Percentiles rank a stretch among this genome's conserved stretches.
phyloP scores from a whole-genome alignment of 495 filamentous ascomycete species.

The Penicillium canescens region DNA sequence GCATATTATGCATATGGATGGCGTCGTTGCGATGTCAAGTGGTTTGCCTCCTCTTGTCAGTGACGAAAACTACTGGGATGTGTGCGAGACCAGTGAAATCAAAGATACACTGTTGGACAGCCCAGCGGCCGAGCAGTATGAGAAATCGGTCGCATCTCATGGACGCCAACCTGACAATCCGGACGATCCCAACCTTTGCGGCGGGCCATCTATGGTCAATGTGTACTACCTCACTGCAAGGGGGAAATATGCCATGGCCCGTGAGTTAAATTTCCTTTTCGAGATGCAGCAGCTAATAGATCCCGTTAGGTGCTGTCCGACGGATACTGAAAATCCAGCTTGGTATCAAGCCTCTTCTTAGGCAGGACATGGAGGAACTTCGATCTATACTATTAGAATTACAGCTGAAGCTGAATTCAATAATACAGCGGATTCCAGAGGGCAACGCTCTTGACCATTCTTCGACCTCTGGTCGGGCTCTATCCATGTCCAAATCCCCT shows the following conservation, averaged over 20 bases:
- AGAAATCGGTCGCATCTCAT: conserved; percentile 30
- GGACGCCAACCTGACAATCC: conserved; percentile 41
- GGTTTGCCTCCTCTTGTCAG: conserved; percentile 45
- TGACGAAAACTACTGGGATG: conserved; percentile 51
- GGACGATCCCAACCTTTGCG: conserved; percentile 45
- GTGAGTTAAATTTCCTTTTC: conserved; percentile 24
- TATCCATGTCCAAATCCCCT: conserved; percentile 35
- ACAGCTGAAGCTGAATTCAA: conserved; percentile 45
- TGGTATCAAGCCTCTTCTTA: conserved; percentile 44
- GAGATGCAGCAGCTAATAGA: conserved; percentile 12
- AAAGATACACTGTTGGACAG: conserved; percentile 47
- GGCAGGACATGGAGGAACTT: conserved; percentile 47
- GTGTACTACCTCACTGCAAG: conserved; percentile 47
- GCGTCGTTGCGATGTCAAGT: conserved; percentile 49
- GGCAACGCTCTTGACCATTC: conserved; percentile 7
- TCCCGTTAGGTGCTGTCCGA: conserved; percentile 39
- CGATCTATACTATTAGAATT: conserved; percentile 44
- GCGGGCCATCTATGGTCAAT: conserved; percentile 48
- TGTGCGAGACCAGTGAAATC: conserved; percentile 44
- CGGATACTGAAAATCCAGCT: conserved; percentile 48
- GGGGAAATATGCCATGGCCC: conserved; percentile 50
- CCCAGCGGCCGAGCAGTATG: conserved; percentile 40
- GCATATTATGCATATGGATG: conserved; percentile 70
- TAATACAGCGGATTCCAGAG: conserved; percentile 43
- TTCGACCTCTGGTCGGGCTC: conserved; percentile 18